phyloP scores from a whole-genome alignment of 2,329 filamentous ascomycete species.

The Paraconiothyrium brasiliense region DNA sequence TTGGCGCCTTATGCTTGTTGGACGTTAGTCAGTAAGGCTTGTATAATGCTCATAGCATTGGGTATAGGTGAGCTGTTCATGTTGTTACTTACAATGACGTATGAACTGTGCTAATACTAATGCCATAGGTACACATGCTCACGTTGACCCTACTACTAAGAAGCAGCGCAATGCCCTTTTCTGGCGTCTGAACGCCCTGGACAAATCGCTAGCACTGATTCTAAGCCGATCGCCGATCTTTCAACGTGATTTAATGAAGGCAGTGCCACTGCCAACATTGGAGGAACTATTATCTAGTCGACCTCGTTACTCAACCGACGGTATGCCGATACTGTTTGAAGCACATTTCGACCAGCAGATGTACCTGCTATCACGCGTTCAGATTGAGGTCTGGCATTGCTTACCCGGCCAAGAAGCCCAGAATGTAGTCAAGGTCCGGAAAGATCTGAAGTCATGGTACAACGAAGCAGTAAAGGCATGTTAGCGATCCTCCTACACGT shows the following conservation, averaged over 20 bases:
- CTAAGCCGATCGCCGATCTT: conserved; percentile 14
- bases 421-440: background rate
- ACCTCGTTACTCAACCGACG: background rate
- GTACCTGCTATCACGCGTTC: conserved; percentile 14
- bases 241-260: conserved; percentile 13
- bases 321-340: conserved; percentile 13
- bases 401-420: conserved; percentile 12
- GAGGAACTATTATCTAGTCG: conserved; percentile 7
- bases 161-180: conserved; percentile 10
- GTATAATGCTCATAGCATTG: conserved; percentile 17
- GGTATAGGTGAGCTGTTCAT: conserved; percentile 1
- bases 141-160: conserved; percentile 7
- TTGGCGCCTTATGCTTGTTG: conserved; percentile 16
- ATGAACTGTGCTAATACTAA: background rate
- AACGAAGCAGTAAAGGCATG: conserved; percentile 5
- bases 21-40: conserved; percentile 13
- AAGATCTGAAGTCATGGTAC: conserved; percentile 9
- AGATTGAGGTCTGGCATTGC: conserved; percentile 16
- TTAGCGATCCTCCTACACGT: background rate
- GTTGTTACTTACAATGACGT: background rate
- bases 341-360: conserved; percentile 14
- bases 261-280: conserved; percentile 8
- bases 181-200: conserved; percentile 15
- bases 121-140: conserved; percentile 1
- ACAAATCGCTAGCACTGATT: conserved; percentile 14